Percentiles rank a stretch among this genome's conserved stretches.
Evolutionary conservation across 805 yeast species (phyloP).

Genomic region (Ogataea naganishii): DNA sequence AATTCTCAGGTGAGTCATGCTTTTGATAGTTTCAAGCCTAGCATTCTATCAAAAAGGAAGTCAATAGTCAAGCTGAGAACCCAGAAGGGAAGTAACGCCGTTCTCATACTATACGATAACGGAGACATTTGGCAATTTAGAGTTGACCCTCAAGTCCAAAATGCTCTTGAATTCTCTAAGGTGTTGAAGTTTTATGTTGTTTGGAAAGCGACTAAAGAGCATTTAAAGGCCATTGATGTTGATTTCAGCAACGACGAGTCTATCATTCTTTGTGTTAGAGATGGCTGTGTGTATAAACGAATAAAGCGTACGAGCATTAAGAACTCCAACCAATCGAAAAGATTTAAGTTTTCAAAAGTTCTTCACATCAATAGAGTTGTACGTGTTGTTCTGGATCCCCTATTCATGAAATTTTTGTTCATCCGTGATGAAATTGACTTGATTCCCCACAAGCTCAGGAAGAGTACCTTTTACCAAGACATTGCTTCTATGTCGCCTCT

Average conservation of each 20-base stretch:
- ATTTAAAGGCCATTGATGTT: slow-evolving; percentile 54
- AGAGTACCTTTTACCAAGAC: slow-evolving; percentile 41
- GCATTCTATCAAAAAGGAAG: slow-evolving; percentile 32
- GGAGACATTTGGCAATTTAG: slow-evolving; percentile 46
- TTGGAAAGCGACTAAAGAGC: slow-evolving; percentile 59
- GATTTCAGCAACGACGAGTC: slow-evolving; percentile 66
- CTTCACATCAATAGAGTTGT: slow-evolving; percentile 48
- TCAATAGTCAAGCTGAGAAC: slow-evolving; percentile 24
- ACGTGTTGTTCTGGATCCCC: slow-evolving; percentile 56
- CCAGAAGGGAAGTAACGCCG: slow-evolving; percentile 29
- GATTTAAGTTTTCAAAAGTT: slow-evolving; percentile 45
- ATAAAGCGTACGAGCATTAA: slow-evolving; percentile 26
- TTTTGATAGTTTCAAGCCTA: slow-evolving; percentile 48
- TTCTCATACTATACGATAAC: slow-evolving; percentile 44
- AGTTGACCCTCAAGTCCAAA: slow-evolving; percentile 14
- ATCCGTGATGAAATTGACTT: slow-evolving; percentile 52
- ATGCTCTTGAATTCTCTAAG: slow-evolving; percentile 29
- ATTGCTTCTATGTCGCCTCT: slow-evolving; percentile 47
- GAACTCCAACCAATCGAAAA: slow-evolving; percentile 19
- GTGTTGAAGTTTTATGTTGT: slow-evolving; percentile 35
- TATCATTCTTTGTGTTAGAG: slow-evolving; percentile 53
- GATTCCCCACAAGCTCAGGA: slow-evolving; percentile 45
- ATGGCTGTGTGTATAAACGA: slow-evolving; percentile 57
- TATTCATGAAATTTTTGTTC: slow-evolving; percentile 59
- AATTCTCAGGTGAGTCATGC: slow-evolving; percentile 29